A percentile compares a stretch with the other conserved stretches of the same genome.
Conservation (phyloP, 306 rosid species). For the Lathyrus aphaca region DNA sequence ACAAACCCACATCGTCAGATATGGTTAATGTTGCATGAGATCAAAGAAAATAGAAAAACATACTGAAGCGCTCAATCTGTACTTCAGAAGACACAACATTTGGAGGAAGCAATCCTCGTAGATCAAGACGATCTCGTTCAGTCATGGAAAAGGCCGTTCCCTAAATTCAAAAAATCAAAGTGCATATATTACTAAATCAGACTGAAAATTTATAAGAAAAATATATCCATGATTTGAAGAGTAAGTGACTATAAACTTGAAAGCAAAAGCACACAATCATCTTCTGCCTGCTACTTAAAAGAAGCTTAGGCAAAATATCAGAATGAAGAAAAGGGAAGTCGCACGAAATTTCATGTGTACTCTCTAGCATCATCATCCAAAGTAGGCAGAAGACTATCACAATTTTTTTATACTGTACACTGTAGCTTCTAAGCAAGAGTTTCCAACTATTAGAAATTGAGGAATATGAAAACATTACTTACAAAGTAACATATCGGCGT, state of each 20-base stretch:
- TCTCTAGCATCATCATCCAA: conserved; percentile 9
- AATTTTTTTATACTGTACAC: background rate
- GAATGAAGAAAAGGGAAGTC: conserved; percentile 28
- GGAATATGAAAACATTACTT: background rate
- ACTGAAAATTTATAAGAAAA: conserved; percentile 5
- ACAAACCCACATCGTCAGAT: conserved; percentile 18
- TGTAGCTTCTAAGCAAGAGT: background rate
- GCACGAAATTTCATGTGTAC: background rate
- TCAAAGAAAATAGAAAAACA: conserved; percentile 33
- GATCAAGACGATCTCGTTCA: conserved; percentile 97
- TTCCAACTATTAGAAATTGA: background rate
- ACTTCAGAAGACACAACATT: conserved; percentile 88
- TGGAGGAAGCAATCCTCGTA: conserved; percentile 97
- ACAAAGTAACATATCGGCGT: background rate
- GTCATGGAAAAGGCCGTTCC: conserved; percentile 97
- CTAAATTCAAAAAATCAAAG: conserved; percentile 50
- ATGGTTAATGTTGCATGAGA: conserved; percentile 21
- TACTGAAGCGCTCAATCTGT: conserved; percentile 95
- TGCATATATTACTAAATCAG: conserved; percentile 32
- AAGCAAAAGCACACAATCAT: conserved; percentile 29
- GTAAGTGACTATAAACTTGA: background rate
- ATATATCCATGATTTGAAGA: conserved; percentile 24
- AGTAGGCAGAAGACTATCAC: background rate
- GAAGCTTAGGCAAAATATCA: conserved; percentile 29
- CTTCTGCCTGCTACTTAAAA: conserved; percentile 17